Evolutionary conservation across 495 filamentous ascomycete genomes (phyloP).

Genomic region (Daldinia caldariorum): DNA sequence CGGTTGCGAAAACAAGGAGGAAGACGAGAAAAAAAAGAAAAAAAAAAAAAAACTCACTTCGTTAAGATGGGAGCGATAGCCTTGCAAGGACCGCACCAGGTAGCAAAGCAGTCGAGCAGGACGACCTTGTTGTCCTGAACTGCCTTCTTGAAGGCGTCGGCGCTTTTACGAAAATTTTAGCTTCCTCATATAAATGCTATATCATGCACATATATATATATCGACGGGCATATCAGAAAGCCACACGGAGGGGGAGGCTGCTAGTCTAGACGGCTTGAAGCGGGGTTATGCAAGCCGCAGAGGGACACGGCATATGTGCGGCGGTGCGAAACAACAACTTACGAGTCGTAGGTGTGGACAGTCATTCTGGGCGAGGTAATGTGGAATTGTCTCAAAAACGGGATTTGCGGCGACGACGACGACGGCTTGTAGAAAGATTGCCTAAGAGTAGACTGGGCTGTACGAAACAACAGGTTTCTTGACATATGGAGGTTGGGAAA

Average conservation of each 20-base stretch:
- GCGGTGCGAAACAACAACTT: conserved; percentile 26
- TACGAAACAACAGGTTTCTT: conserved; percentile 36
- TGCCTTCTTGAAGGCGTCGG: conserved; percentile 67
- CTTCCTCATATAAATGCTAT: conserved; percentile 8
- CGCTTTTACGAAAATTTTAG: conserved; percentile 57
- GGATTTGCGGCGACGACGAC: conserved; percentile 34
- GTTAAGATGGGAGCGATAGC: conserved; percentile 79
- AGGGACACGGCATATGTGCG: background rate
- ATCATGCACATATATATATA: too few relatives aligned
- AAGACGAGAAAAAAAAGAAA: too few relatives aligned
- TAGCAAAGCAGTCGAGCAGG: conserved; percentile 87
- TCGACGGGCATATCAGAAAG: background rate
- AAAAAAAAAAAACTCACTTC: conserved; percentile 56
- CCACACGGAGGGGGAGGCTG: background rate
- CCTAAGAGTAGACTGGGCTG: conserved; percentile 37
- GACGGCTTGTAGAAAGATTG: conserved; percentile 39
- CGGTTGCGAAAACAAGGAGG: background rate
- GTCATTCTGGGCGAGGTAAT: conserved; percentile 57
- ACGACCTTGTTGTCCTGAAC: conserved; percentile 66
- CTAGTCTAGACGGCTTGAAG: too few relatives aligned
- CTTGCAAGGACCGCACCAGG: conserved; percentile 97
- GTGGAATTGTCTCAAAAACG: conserved; percentile 51
- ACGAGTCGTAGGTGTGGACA: conserved; percentile 56
- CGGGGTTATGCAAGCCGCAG: too few relatives aligned
- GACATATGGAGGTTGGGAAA: conserved; percentile 47